phyloP scores from a whole-genome alignment of 257 asterid species.

The Petrea volubilis region DNA sequence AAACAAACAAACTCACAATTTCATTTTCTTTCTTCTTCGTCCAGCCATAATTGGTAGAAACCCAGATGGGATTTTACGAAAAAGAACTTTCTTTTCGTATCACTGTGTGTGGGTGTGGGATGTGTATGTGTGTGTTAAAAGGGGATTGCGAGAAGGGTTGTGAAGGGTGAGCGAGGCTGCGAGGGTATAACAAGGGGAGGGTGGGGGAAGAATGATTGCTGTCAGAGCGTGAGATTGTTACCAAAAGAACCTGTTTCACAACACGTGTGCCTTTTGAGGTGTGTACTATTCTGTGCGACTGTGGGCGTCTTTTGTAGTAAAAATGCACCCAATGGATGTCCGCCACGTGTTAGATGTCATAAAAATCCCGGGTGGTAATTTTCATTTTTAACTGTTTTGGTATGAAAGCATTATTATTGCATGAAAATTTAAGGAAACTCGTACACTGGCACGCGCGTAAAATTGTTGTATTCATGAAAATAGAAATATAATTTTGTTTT shows the following conservation, averaged over 20 bases:
- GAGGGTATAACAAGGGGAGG: no score
- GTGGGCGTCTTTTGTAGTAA: constrained; percentile 1
- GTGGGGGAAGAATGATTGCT: constrained; percentile 34
- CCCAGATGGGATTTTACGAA: constrained; percentile 24
- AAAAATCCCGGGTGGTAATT: not conserved
- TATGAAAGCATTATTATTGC: no score
- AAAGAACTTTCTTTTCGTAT: not conserved
- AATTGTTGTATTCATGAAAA: no score
- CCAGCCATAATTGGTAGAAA: constrained; percentile 44
- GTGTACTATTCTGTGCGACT: constrained; percentile 23
- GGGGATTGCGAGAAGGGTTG: constrained; percentile 18
- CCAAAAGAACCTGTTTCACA: constrained; percentile 15
- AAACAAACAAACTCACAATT: constrained; percentile 39
- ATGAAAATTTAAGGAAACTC: no score
- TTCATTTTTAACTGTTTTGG: not conserved
- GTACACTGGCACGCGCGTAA: no score
- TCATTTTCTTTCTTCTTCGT: constrained; percentile 49
- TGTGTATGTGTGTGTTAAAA: constrained; percentile 13
- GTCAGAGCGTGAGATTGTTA: constrained; percentile 38
- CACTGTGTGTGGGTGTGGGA: constrained; percentile 11
- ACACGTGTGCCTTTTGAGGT: constrained; percentile 38
- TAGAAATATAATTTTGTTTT: no score
- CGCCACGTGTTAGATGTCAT: constrained; percentile 5
- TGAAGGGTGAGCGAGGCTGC: not conserved
- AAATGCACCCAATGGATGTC: not conserved